Base-by-base conservation (phyloP, 345 rosid species). In the Alliaria petiolata region DNA sequence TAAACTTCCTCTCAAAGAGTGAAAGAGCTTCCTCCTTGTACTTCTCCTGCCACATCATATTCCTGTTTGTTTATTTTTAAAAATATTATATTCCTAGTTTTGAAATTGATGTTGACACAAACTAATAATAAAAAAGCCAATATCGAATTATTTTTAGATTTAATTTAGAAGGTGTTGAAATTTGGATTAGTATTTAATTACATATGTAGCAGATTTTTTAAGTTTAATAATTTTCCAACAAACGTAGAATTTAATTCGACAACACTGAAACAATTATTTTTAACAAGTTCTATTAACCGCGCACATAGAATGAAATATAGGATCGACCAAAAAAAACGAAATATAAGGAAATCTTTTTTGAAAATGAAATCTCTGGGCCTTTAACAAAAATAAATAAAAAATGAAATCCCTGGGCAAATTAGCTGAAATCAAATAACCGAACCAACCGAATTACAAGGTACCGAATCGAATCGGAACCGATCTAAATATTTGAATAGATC, bases 1-100 rank as follows among this genome's bases (percentile, higher is more conserved):
- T 82, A 81, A 77, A 79, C 75, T 67, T 33, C 45, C 49, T 50
- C 52, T 68, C 71, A 54, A 39, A 39, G 75, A 60, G 33, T 60
- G 42, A 70, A 57, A 60, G 33, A 15, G 65, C 76, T 72, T 72
- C 47, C 6, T 64, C 39, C 31, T 56, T 64, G 51, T 65, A 65
- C 43, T 56, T 64, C 42, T 54, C 53, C 33, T 63, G 40, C 42
- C 69, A 53, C 69, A 53, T 63, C 63, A n/a, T n/a, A 62, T 63
- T 61, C 15, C 11, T 15, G 14, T 63, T 11, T 46, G 10, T 35
- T 56, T 34, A 6, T 34, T 63, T 15, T 22, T 26, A 26, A 3
- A n/a, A n/a, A n/a, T n/a, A n/a, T n/a, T 52, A 40, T 71, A 61
- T 59, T 49, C 38, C 11, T 51, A 31, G 22, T 62, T 39, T 61